Base-by-base conservation (phyloP, 108 stramenopile genomes). In the Fragilariopsis cylindrus region DNA sequence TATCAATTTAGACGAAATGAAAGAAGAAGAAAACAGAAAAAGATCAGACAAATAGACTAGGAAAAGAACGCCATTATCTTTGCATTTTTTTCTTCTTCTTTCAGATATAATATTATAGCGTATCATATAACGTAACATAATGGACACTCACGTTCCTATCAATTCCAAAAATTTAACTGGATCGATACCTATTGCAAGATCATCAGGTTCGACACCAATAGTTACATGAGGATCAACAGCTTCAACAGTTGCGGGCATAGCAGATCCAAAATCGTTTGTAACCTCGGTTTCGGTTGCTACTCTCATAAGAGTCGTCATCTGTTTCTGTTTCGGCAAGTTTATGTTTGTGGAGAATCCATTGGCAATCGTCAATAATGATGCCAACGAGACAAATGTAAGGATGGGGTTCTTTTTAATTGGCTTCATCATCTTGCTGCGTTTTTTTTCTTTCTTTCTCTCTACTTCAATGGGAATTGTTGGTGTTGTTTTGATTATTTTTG, bases 101-200 rank as follows among this genome's bases (percentile, higher is more conserved):
- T 6, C 45, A 44, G 15, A 53, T 53, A 53, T 46, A 69, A 0
- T 21, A 21, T 21, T 21, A 21, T 21, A 21, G 21, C 21, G 21
- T 21, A 21, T 1, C 21, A 21, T 21, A 30, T 30, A 30, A 30
- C 30, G 30, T 30, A 30, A 2, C 30, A 30, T 30, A 18, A 50
- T 52, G 11, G 7, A 47, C 46, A 90, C 91, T 92, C 69, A 91
- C 88, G 87, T 95, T 77, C 93, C 93, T 68, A 92, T 65, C 78
- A 81, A 90, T 55, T 91, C 62, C 67, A 92, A 71, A 47, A 95
- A 86, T 55, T 91, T 88, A 5, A 73, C 77, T 11, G 89, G 65
- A 75, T 93, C 82, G 57, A 93, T 79, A 8, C 92, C 92, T 21
- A 91, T 53, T 0, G 90, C 90, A 71, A 93, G 81, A 57, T 87